Evolutionary conservation across 2,329 filamentous ascomycete genomes (phyloP).

Genomic region (Teratosphaeria pseudoeucalypti): DNA sequence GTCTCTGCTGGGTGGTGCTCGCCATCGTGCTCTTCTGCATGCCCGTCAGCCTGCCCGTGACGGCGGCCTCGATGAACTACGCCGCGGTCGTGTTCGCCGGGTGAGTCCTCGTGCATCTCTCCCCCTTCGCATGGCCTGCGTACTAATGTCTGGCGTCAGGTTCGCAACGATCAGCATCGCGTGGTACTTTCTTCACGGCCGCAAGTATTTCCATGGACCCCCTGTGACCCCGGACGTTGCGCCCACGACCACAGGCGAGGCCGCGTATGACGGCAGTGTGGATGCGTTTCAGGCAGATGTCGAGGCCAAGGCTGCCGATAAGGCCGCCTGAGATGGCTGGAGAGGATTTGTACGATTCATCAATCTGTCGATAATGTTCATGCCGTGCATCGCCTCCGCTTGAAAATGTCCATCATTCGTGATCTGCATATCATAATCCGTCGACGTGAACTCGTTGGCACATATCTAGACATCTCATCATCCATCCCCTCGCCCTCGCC

Average conservation of each 20-base stretch:
- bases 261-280: slow-evolving; percentile 15
- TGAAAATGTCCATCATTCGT: too few species aligned
- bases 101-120: slow-evolving; percentile 2
- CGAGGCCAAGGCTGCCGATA: not conserved
- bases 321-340: not conserved
- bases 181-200: slow-evolving; percentile 26
- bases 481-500: not conserved
- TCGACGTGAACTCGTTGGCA: too few species aligned
- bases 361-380: too few species aligned
- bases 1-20: slow-evolving; percentile 60
- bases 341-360: not conserved
- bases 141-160: slow-evolving; percentile 8
- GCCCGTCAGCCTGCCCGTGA: slow-evolving; percentile 41
- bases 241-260: slow-evolving; percentile 16
- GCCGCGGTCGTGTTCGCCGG: slow-evolving; percentile 22
- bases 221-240: slow-evolving; percentile 22
- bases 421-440: too few species aligned
- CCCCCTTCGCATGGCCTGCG: not conserved
- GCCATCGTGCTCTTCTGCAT: slow-evolving; percentile 67
- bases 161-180: slow-evolving; percentile 24
- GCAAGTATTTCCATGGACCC: slow-evolving; percentile 26
- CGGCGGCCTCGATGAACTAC: slow-evolving; percentile 33
- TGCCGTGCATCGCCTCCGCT: too few species aligned
- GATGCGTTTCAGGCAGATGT: slow-evolving; percentile 5
- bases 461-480: not conserved